These are phyloP conservation scores for Phyllosticta paracitricarpa DNA, from an alignment of 2,329 filamentous ascomycete species.

Conservation along the genomic window DNA sequence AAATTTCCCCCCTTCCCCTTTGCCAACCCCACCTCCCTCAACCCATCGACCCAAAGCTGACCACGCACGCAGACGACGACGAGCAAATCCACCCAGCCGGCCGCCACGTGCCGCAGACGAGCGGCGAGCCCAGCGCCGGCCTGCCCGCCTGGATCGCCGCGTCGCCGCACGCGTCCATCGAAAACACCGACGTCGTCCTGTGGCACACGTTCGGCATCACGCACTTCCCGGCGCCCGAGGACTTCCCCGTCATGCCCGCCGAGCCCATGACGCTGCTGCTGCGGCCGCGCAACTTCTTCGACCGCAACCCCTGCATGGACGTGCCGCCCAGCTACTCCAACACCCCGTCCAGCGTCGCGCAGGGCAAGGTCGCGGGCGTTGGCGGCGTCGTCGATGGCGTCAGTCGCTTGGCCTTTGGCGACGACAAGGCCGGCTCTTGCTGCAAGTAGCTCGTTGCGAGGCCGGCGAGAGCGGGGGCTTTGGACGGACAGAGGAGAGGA, in stretches of 20 bases:
- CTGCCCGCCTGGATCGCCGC: conserved; percentile 66
- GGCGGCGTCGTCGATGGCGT: conserved; percentile 37
- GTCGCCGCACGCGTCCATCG: conserved; percentile 57
- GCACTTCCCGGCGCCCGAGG: conserved; percentile 81
- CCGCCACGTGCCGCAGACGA: conserved; percentile 80
- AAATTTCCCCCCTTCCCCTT: background rate
- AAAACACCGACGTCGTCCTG: conserved; percentile 76
- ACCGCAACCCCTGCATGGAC: conserved; percentile 67
- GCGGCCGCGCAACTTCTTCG: conserved; percentile 74
- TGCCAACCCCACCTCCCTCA: background rate
- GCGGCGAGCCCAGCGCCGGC: conserved; percentile 63
- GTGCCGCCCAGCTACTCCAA: conserved; percentile 66
- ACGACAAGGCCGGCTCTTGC: background rate
- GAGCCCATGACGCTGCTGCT: conserved; percentile 70
- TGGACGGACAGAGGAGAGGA: background rate
- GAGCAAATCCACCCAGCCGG: conserved; percentile 77
- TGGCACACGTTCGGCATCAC: conserved; percentile 93
- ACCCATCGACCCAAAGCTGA: background rate
- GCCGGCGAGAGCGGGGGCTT: background rate
- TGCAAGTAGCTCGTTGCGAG: conserved; percentile 1
- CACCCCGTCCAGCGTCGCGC: conserved; percentile 59
- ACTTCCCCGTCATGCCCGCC: conserved; percentile 85
- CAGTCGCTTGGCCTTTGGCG: conserved; percentile 37
- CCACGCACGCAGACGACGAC: conserved; percentile 52
- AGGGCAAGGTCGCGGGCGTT: conserved; percentile 22